Evolutionary conservation across 2,329 filamentous ascomycete species (phyloP), one percentile per base, ranked within the genome.

Genomic region (Dactylonectria macrodidyma): DNA sequence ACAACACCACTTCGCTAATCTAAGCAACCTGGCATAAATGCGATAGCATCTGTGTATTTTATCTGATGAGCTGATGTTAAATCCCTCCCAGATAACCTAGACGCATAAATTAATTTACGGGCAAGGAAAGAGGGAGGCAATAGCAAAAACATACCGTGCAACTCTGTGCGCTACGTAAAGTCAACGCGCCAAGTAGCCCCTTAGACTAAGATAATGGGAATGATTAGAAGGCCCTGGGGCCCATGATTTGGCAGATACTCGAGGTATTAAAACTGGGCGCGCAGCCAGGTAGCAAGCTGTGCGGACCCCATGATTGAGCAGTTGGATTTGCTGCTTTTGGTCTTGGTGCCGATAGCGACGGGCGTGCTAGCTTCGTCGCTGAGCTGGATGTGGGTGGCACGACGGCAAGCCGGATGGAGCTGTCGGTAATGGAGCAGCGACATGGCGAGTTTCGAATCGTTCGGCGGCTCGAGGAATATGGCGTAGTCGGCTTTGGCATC

Each of bases 201-300:
- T 26, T 62, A 44, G 2, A 68, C 52, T 26, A 68, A 58, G 19
- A 68, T 24, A 16, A 68, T 19, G 14, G 66, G 66, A 33, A 68
- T 56, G 1, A 66, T 66, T 3, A 33, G 59, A 1, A 66, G 48
- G 30, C 41, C n/a, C 16, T 62, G 33, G 0, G 26, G n/a, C 22
- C 36, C 44, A 1, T 41, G 46, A 5, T 54, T 51, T 44, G 62
- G 62, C 26, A 66, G 46, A 38, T 52, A 62, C 48, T 56, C 50
- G 48, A 68, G 62, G 44, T 68, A 59, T 24, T 54, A 47, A 34
- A 68, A 68, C 7, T 68, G 66, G 50, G 52, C 62, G 16, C 54
- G 59, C 5, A 62, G 14, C 54, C 58, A 68, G 54, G 52, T 51
- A n/a, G 38, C 54, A 14, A 58, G 54, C n/a, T 63, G 54, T 14